Base-by-base conservation (phyloP, 345 rosid species). In the Eutrema japonicum region DNA sequence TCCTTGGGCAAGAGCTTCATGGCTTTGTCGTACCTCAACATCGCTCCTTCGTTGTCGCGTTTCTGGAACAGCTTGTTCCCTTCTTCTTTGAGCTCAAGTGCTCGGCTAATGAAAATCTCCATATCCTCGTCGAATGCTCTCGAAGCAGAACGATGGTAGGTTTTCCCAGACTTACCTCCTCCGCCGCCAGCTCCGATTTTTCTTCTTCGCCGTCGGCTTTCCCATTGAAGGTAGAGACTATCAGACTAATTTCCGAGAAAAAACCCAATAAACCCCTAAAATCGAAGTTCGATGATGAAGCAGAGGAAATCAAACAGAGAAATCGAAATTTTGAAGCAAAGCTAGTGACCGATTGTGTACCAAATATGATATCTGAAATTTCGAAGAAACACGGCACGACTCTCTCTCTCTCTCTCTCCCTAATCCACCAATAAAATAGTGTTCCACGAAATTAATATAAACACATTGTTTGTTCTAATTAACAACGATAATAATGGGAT, bases 31-130 rank as follows among this genome's bases (percentile, higher is more conserved):
- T 74, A 95, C 75, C 92, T 88, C 53, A 90, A 72, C 94, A 95
- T 85, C 56, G 99, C 99, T 8, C 99, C 99, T 86, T 95, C 99
- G 59, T 87, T 87, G 78, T 95, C 99, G 42, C 86, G 90, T 77
- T 87, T 92, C 74, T 90, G 97, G 60, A 79, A 84, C 9, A 95
- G 85, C 73, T 77, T 85, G 77, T 84, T 95, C 12, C 99, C 99
- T 92, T 95, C 99, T 70, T 95, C 99, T 76, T 95, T 95, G 59
- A 92, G 90, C 83, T 95, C 99, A 60, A 87, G 85, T 3, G 99
- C 88, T 91, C 92, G 82, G 83, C 73, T 83, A 35, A 92, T 92
- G 83, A 95, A 95, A 53, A 92, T 82, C 51, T 88, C 96, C 43
- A 96, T 95, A 83, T 95, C 98, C 56, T 92, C 96, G 73, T 95